Evolutionary conservation across 495 filamentous ascomycete species (phyloP).

Genomic region (Neurospora intermedia): DNA sequence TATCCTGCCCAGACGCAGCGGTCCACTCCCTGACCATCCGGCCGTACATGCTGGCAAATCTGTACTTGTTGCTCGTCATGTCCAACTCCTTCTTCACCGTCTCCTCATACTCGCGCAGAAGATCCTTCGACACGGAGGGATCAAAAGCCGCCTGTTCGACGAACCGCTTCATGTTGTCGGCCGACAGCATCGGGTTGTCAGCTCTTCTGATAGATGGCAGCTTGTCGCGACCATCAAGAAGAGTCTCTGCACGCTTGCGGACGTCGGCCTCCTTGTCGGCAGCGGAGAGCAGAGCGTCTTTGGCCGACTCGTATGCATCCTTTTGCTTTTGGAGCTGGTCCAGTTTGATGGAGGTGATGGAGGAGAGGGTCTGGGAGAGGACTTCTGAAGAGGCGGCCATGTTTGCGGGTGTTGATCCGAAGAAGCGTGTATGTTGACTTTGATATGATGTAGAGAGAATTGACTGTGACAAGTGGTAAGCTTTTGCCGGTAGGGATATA

Average conservation of each 20-base stretch:
- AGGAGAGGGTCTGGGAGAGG: slow-evolving; percentile 51
- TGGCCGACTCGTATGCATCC: slow-evolving; percentile 35
- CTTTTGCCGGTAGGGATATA: not conserved
- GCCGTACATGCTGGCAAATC: slow-evolving; percentile 52
- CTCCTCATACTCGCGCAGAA: slow-evolving; percentile 28
- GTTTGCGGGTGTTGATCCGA: not conserved
- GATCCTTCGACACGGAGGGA: slow-evolving; percentile 21
- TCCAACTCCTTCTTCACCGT: slow-evolving; percentile 26
- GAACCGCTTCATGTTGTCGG: slow-evolving; percentile 17
- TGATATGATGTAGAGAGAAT: not conserved
- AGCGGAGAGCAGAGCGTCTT: slow-evolving; percentile 19
- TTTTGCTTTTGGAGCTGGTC: slow-evolving; percentile 49
- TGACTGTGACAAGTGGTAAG: not conserved
- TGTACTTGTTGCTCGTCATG: slow-evolving; percentile 41
- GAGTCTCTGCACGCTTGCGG: slow-evolving; percentile 18
- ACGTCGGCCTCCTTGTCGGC: slow-evolving; percentile 17
- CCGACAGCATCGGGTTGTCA: slow-evolving; percentile 7
- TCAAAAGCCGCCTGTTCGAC: slow-evolving; percentile 27
- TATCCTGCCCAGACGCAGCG: slow-evolving; percentile 18
- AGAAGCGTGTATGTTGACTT: not conserved
- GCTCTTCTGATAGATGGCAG: slow-evolving; percentile 10
- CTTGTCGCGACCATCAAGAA: slow-evolving; percentile 20
- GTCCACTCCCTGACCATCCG: slow-evolving; percentile 51
- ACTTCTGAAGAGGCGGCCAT: slow-evolving; percentile 21
- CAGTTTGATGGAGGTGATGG: slow-evolving; percentile 58